Evolutionary conservation across 345 rosid genomes (phyloP).

Genomic region (Alliaria petiolata): DNA sequence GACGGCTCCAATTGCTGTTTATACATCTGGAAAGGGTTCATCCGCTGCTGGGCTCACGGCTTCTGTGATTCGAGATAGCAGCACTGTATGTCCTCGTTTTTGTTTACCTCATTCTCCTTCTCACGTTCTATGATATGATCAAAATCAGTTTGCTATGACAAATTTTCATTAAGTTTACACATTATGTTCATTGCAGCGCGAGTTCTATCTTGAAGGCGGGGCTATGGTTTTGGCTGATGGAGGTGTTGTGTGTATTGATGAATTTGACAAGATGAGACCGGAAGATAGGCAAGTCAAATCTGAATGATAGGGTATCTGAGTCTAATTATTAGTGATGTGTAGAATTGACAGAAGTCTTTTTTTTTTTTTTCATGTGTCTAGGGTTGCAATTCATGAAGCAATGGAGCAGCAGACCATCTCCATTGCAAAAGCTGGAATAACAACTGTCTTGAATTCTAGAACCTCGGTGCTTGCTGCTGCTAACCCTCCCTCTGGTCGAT

Average conservation of each 20-base stretch:
- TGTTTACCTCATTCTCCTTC: neutral
- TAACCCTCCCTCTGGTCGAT: conserved; percentile 95
- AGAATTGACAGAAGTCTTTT: neutral
- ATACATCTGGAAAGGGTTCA: conserved; percentile 97
- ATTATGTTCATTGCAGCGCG: conserved; percentile 53
- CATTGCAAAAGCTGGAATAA: conserved; percentile 98
- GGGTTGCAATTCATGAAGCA: conserved; percentile 99
- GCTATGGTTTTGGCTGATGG: conserved; percentile 99
- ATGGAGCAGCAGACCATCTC: conserved; percentile 99
- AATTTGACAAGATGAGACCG: conserved; percentile 98
- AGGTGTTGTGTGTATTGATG: conserved; percentile 96
- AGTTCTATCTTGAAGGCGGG: conserved; percentile 98
- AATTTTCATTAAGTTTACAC: conserved; percentile 12
- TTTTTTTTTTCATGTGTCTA: conserved; percentile 22
- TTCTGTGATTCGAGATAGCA: conserved; percentile 83
- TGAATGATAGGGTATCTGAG: neutral
- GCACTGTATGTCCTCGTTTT: conserved; percentile 60
- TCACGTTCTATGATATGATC: neutral
- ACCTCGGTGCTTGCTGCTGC: conserved; percentile 99
- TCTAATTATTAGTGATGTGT: neutral
- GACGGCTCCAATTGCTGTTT: conserved; percentile 96
- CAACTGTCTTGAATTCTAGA: conserved; percentile 95
- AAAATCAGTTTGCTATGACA: neutral
- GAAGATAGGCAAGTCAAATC: conserved; percentile 71
- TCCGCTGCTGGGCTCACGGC: conserved; percentile 99